Evolutionary conservation across 352 stramenopile genomes (phyloP).

Genomic region (Phytopythium helicoides): DNA sequence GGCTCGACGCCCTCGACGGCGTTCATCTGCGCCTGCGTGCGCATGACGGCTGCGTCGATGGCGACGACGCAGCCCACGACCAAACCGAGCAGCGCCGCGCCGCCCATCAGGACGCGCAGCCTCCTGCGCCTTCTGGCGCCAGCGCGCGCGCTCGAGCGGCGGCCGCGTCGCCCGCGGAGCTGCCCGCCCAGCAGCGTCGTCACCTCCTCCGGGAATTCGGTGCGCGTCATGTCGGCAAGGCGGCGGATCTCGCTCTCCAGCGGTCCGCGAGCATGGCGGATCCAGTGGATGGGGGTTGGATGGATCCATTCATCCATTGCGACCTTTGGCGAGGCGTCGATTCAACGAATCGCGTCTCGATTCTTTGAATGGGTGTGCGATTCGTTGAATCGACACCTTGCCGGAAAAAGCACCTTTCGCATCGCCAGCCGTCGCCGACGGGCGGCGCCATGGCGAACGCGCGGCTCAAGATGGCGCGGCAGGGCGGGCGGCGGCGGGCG

Average conservation of each 20-base stretch:
- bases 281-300: too few relatives aligned
- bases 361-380: too few relatives aligned
- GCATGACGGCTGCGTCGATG: not conserved
- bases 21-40: not conserved
- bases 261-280: too few relatives aligned
- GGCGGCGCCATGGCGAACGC: constrained; percentile 54
- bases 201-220: constrained; percentile 6
- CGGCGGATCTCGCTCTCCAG: too few relatives aligned
- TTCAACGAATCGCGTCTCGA: too few relatives aligned
- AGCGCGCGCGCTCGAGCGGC: not conserved
- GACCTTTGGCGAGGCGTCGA: too few relatives aligned
- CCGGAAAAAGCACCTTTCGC: too few relatives aligned
- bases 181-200: constrained; percentile 7
- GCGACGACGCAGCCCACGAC: constrained; percentile 2
- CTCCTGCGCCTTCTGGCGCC: not conserved
- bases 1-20: not conserved
- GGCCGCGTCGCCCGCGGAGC: too few relatives aligned
- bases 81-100: not conserved
- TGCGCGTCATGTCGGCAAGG: constrained; percentile 4
- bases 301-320: too few relatives aligned
- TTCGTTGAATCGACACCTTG: too few relatives aligned
- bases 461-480: constrained; percentile 61
- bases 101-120: not conserved
- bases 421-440: too few relatives aligned
- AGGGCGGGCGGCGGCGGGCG: constrained; percentile 22